Percentiles rank a stretch among this genome's conserved stretches.
phyloP scores from a whole-genome alignment of 2,329 filamentous ascomycete species.

The Aspergillus phoenicis region DNA sequence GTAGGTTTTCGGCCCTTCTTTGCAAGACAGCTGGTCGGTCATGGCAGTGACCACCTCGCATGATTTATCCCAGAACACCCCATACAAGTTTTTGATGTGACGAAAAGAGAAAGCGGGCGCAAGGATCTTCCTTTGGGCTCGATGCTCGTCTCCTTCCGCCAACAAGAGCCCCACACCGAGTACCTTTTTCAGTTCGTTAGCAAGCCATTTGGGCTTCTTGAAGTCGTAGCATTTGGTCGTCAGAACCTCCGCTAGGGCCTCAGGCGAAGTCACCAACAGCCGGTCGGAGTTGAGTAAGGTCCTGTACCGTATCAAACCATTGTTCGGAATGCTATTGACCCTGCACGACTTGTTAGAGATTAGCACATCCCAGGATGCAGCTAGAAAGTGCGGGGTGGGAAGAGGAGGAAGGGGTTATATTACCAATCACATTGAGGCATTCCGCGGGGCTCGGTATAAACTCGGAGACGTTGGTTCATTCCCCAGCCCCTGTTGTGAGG shows the following conservation, averaged over 20 bases:
- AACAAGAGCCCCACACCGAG: background rate
- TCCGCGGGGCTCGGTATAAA: background rate
- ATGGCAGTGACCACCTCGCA: background rate
- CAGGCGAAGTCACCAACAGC: background rate
- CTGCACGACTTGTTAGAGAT: background rate
- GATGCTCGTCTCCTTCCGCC: conserved; percentile 1
- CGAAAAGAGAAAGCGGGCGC: background rate
- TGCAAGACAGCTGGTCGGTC: background rate
- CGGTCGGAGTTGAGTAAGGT: conserved; percentile 5
- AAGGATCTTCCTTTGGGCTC: background rate
- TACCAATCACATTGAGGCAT: background rate
- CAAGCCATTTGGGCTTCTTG: background rate
- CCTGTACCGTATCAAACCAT: background rate
- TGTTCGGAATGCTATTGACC: background rate
- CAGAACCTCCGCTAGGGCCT: conserved; percentile 7
- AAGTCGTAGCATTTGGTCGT: background rate
- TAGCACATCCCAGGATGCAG: background rate
- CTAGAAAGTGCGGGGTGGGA: background rate
- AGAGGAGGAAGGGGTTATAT: too few relatives aligned
- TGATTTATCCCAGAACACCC: background rate
- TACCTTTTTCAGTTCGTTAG: background rate
- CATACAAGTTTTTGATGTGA: background rate
- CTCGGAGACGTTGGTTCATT: background rate
- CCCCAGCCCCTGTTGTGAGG: background rate
- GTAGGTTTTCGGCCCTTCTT: background rate